Conservation (phyloP, 306 rosid genomes). For the Sphenostylis stenocarpa region DNA sequence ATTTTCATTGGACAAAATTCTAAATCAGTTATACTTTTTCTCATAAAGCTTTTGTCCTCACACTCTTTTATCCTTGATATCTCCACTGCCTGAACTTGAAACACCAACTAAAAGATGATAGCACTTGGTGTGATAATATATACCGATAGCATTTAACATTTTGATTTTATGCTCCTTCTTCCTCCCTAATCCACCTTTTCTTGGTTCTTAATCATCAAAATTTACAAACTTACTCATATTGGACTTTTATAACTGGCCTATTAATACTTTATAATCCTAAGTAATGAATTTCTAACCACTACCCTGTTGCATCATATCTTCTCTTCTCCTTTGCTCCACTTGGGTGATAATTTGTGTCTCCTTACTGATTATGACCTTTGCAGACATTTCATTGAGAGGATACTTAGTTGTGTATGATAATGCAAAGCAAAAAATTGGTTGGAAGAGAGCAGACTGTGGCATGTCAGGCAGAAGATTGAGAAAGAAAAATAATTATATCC, state of each 20-base stretch:
- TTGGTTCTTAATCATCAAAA: not conserved
- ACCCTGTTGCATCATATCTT: not conserved
- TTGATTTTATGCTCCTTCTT: not conserved
- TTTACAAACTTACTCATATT: not conserved
- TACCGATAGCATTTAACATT: not conserved
- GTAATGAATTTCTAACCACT: not conserved
- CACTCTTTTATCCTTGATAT: not conserved
- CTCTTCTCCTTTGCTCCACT: not conserved
- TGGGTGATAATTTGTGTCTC: not conserved
- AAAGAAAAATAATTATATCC: slow-evolving; percentile 28
- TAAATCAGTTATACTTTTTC: not conserved
- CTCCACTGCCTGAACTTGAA: not conserved
- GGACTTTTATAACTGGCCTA: not conserved
- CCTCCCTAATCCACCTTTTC: not conserved
- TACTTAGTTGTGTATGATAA: slow-evolving; percentile 72
- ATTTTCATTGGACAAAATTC: not conserved
- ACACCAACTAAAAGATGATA: not conserved
- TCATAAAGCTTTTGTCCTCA: not conserved
- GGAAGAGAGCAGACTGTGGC: slow-evolving; percentile 54
- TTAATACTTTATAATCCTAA: not conserved
- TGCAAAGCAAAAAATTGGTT: slow-evolving; percentile 70
- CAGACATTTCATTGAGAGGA: slow-evolving; percentile 78
- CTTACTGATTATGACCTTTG: slow-evolving; percentile 17
- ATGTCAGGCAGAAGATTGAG: slow-evolving; percentile 47
- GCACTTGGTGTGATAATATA: not conserved